Evolutionary conservation across 1,139 yeast genomes (phyloP), one percentile per base, ranked within the genome.

Genomic region (Candida sojae): DNA sequence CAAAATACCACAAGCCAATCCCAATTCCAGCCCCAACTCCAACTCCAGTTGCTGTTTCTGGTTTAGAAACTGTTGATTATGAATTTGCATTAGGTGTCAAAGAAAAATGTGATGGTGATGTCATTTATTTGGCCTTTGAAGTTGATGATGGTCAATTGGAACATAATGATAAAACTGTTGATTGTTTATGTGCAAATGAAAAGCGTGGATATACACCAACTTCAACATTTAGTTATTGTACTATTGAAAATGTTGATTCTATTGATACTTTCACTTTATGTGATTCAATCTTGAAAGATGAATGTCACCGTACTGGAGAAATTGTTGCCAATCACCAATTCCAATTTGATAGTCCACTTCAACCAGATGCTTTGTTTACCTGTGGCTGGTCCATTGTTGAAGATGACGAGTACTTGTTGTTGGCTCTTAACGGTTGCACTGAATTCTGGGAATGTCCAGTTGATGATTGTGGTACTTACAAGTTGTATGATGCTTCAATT

Each of bases 301-400:
- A 60, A 32, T 48, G 63, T 48, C 70, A 69, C 38, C 67, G 76
- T 63, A 60, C 70, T 51, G 77, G 77, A 33, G 67, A 75, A 44
- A 71, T 73, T 61, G 78, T 71, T 49, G 73, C 77, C 48, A 73
- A 72, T 65, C 66, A 72, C 61, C 77, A 73, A 60, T 72, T 73
- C 70, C 77, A 72, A 61, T 71, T 73, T 52, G 77, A 72, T 54
- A 74, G 73, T 43, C 76, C 77, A 40, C 26, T 33, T 23, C 51
- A 50, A 50, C 36, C 43, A 4, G 47, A 44, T 48, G 48, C 51
- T 13, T 47, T 50, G 25, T 44, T 40, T 23, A 42, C 36, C 23
- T 39, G 39, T 39, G 53, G 53, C 8, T 50, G 47, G 46, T 75
- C 50, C 66, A 43, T 46, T 34, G 31, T 40, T 32, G 38, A 39